Base-by-base conservation (phyloP, 176 grass and related monocot species). In the Oryza glaberrima region DNA sequence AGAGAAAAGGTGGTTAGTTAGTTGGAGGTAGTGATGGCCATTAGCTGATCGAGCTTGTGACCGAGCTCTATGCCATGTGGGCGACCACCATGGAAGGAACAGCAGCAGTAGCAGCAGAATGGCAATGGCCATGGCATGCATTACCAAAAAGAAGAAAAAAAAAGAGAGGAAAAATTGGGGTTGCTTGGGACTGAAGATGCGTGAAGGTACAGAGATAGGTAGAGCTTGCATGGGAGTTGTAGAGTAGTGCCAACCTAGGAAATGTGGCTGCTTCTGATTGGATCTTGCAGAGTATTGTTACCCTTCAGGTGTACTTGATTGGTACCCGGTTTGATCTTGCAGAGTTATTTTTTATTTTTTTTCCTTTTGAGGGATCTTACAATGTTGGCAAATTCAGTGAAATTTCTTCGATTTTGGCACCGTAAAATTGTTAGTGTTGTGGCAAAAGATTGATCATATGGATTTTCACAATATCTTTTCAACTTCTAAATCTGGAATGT, bases 21-120 rank as follows among this genome's bases (percentile, higher is more conserved):
- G 83, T 82, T 82, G 82, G 74, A 44, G 61, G 83, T 52, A 85
- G 75, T 92, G 90, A 92, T 91, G 77, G 81, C 85, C 81, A 91
- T 88, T 87, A 77, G 77, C 75, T 54, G 8, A 41, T 1, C 1
- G 40, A 41, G 40, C 40, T 41, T 40, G 38, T 32, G 30, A 25
- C 23, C 23, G 23, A 72, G 60, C 36, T 86, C 40, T 66, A 66
- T 74, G 75, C 60, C 16, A 13, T 34, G 83, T 90, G 88, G 83
- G 88, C 63, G 40, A 65, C 82, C 88, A 71, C 78, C 75, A 60
- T 74, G 80, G 20, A 65, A 65, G 69, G n/a, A 30, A 6, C 26
- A 32, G 30, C 0, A 32, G 30, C 30, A 32, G 30, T 32, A 32
- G 30, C 30, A 32, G 30, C 30, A 32, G 30, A 32, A 32, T 32